Evolutionary conservation across 2,329 filamentous ascomycete species (phyloP).

Genomic region (Trichoderma cornu-damae): DNA sequence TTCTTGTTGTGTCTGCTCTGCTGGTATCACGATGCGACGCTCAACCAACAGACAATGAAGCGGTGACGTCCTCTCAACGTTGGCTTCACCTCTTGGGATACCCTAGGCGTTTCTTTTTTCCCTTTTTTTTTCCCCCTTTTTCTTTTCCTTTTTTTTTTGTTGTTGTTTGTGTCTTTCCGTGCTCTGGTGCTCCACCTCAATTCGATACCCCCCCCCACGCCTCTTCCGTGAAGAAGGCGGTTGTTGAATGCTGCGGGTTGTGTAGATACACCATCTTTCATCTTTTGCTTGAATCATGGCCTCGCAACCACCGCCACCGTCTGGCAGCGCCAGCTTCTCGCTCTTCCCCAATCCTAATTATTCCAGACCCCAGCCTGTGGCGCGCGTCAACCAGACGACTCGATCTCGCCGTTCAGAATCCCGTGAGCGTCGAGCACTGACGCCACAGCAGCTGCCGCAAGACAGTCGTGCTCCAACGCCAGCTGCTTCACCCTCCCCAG

Average conservation of each 20-base stretch:
- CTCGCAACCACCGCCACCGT: constrained; percentile 29
- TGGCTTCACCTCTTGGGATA: constrained; percentile 18
- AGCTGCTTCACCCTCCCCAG: constrained; percentile 21
- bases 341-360: constrained; percentile 50
- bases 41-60: constrained; percentile 25
- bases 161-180: not conserved
- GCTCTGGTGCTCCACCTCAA: not conserved
- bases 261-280: not conserved
- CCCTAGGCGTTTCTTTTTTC: constrained; percentile 9
- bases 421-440: constrained; percentile 33
- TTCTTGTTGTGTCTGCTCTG: constrained; percentile 14
- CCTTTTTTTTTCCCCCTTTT: too few relatives aligned
- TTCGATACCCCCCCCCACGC: constrained; percentile 7
- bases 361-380: constrained; percentile 29
- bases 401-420: constrained; percentile 36
- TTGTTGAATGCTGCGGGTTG: not conserved
- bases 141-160: too few relatives aligned
- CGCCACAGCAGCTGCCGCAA: constrained; percentile 37
- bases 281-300: constrained; percentile 33
- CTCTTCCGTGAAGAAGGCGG: constrained; percentile 28
- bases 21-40: constrained; percentile 17
- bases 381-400: constrained; percentile 34
- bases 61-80: constrained; percentile 23
- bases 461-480: constrained; percentile 28
- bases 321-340: constrained; percentile 48